Percentiles rank a stretch among this genome's conserved stretches.
These are phyloP conservation scores for Verticillium dahliae DNA, from an alignment of 2,329 filamentous ascomycete species.

Conservation along the genomic window DNA sequence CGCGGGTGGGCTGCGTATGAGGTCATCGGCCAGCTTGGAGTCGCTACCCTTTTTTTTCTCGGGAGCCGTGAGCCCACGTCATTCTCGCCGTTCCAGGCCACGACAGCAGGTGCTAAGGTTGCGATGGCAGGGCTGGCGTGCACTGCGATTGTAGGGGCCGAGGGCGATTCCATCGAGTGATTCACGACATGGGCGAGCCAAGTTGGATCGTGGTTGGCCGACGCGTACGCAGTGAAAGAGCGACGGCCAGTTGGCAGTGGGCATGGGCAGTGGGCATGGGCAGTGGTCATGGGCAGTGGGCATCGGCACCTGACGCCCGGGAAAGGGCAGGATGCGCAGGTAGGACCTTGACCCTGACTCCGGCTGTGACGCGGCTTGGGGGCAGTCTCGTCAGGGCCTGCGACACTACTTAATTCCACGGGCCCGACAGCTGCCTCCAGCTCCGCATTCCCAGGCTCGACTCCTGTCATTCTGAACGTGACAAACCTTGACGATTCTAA, in stretches of 20 bases:
- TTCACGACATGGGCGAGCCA: not conserved
- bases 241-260: too few species aligned
- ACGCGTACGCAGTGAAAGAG: not conserved
- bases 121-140: not conserved
- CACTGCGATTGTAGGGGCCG: not conserved
- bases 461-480: not conserved
- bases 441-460: not conserved
- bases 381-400: not conserved
- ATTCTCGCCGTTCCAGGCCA: not conserved
- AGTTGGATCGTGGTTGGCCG: not conserved
- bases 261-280: too few species aligned
- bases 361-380: not conserved
- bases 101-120: not conserved
- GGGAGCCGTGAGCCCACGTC: not conserved
- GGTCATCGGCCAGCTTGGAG: not conserved
- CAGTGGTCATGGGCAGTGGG: not conserved
- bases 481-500: not conserved
- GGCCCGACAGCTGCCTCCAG: not conserved
- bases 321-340: not conserved
- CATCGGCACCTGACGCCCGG: not conserved
- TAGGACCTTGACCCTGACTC: not conserved
- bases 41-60: not conserved
- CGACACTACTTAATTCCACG: not conserved
- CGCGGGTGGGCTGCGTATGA: not conserved
- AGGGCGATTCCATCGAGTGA: not conserved